Percentiles rank a stretch among this genome's conserved stretches.
Evolutionary conservation across 371 early-diverging fungal species (phyloP).

Genomic region (Coemansia sp.): DNA sequence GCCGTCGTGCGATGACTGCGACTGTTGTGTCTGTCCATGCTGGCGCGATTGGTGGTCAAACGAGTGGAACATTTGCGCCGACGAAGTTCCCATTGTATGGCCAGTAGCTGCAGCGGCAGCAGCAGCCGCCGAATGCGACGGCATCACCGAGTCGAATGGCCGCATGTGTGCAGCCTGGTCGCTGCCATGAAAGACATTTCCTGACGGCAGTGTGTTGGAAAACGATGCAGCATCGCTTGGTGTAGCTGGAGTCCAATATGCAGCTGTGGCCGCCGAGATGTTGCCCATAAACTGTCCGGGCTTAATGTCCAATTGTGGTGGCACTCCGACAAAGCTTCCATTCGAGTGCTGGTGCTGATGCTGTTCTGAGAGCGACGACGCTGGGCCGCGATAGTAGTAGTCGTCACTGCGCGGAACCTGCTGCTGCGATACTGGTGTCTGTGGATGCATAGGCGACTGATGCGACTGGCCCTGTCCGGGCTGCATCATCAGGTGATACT

Average conservation of each 20-base stretch:
- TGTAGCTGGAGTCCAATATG: constrained; percentile 48
- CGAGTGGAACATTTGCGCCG: constrained; percentile 38
- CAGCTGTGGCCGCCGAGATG: constrained; percentile 10
- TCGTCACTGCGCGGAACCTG: constrained; percentile 31
- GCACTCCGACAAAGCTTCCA: constrained; percentile 38
- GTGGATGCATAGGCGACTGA: constrained; percentile 13
- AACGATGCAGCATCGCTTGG: constrained; percentile 46
- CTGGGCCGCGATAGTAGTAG: constrained; percentile 41
- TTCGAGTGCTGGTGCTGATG: constrained; percentile 26
- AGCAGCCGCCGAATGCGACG: constrained; percentile 18
- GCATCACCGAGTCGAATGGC: constrained; percentile 38
- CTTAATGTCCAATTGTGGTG: constrained; percentile 46
- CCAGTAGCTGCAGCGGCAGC: constrained; percentile 12
- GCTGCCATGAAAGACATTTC: constrained; percentile 38
- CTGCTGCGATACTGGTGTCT: constrained; percentile 27
- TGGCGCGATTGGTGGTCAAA: constrained; percentile 39
- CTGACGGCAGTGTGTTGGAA: constrained; percentile 38
- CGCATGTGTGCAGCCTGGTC: constrained; percentile 44
- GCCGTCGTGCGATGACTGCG: constrained; percentile 24
- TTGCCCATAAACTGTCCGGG: constrained; percentile 25
- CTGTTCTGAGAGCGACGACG: constrained; percentile 17
- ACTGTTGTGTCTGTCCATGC: constrained; percentile 26
- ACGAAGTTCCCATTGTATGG: constrained; percentile 24
- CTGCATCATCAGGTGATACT: constrained; percentile 50
- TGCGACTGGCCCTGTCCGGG: constrained; percentile 23